These are phyloP conservation scores for Leptodontidium sp. DNA, from an alignment of 2,329 filamentous ascomycete genomes.

Conservation along the genomic window DNA sequence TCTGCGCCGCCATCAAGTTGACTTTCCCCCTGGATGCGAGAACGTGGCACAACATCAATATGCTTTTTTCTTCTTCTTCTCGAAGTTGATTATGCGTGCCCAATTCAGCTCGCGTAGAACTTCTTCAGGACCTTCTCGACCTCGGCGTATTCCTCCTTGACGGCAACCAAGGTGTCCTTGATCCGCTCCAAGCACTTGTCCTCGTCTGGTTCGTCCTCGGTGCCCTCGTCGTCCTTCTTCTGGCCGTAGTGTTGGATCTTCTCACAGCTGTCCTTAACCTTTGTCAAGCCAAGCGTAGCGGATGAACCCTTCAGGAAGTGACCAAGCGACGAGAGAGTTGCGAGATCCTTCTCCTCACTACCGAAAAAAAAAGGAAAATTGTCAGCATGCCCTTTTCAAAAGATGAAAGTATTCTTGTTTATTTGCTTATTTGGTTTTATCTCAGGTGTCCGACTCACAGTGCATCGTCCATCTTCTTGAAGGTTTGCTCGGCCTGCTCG, in stretches of 20 bases:
- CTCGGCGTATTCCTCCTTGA: constrained; percentile 79
- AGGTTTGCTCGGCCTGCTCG: constrained; percentile 87
- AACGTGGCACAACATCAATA: constrained; percentile 34
- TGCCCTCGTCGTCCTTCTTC: constrained; percentile 80
- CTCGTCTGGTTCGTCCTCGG: constrained; percentile 69
- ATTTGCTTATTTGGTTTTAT: too few species aligned
- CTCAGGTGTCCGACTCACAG: constrained; percentile 70
- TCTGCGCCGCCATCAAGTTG: constrained; percentile 27
- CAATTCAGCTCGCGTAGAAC: constrained; percentile 42
- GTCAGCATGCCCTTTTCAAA: constrained; percentile 10
- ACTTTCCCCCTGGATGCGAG: constrained; percentile 35
- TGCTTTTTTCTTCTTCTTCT: background rate
- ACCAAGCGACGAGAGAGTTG: constrained; percentile 81
- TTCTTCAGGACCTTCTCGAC: constrained; percentile 73
- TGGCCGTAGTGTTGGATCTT: constrained; percentile 95
- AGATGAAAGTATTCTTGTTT: background rate
- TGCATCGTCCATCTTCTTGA: constrained; percentile 80
- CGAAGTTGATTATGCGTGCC: background rate
- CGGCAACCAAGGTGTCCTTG: constrained; percentile 70
- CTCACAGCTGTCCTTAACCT: constrained; percentile 92
- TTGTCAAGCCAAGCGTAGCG: constrained; percentile 88
- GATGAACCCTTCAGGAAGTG: constrained; percentile 99
- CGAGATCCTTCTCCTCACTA: constrained; percentile 74
- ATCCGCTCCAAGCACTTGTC: constrained; percentile 75
- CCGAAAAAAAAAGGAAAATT: constrained; percentile 8